A percentile compares a stretch with the other conserved stretches of the same genome.
Evolutionary conservation across 495 filamentous ascomycete species (phyloP).

Genomic region (Astrothelium macrocarpum): DNA sequence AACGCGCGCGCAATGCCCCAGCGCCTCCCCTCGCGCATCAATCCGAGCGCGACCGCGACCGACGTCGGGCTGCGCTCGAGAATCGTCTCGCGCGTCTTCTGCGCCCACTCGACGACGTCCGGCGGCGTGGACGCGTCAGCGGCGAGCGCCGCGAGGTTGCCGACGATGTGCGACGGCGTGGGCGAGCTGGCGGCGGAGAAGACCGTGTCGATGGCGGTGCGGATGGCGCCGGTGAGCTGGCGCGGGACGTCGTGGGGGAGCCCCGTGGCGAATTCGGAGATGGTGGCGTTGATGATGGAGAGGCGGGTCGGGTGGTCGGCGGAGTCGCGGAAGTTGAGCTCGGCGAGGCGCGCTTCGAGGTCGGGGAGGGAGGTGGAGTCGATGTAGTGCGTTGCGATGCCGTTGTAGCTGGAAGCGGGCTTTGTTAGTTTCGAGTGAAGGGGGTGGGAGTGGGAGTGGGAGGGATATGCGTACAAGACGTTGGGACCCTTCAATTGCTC

Average conservation of each 20-base stretch:
- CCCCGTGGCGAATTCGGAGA: constrained; percentile 82
- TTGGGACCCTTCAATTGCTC: constrained; percentile 70
- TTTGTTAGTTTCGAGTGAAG: not conserved
- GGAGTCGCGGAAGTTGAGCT: constrained; percentile 77
- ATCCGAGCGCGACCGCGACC: constrained; percentile 68
- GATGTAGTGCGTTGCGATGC: constrained; percentile 88
- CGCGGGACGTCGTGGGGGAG: constrained; percentile 57
- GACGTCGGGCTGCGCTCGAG: constrained; percentile 69
- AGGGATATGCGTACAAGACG: constrained; percentile 46
- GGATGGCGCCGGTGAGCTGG: constrained; percentile 50
- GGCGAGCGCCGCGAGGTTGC: constrained; percentile 13
- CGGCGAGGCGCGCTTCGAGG: constrained; percentile 75
- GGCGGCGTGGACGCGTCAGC: constrained; percentile 8
- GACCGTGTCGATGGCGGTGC: constrained; percentile 61
- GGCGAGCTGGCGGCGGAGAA: constrained; percentile 21
- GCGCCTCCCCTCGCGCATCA: constrained; percentile 60
- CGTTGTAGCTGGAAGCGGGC: constrained; percentile 42
- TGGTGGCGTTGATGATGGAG: constrained; percentile 67
- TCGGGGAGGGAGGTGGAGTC: constrained; percentile 74
- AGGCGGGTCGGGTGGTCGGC: constrained; percentile 50
- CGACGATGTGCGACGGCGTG: not conserved
- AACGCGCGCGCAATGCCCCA: constrained; percentile 82
- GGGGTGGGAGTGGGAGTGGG: not conserved
- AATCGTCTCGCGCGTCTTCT: constrained; percentile 60
- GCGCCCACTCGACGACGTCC: constrained; percentile 52